phyloP scores from a whole-genome alignment of 768 basidiomycete genomes.

The Pholiota conissans region DNA sequence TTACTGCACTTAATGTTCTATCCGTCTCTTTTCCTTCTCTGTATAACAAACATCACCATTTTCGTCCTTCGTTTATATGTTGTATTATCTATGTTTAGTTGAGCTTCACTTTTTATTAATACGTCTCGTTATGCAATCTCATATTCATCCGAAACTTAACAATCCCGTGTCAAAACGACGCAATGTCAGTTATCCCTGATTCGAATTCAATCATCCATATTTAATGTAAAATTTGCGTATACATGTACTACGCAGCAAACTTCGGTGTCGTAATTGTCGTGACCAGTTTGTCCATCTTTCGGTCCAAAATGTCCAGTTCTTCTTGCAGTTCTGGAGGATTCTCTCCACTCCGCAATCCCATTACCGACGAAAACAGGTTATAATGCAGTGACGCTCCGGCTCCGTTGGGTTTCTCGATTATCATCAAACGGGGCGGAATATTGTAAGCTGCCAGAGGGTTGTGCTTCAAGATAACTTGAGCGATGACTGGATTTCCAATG shows the following conservation, averaged over 20 bases:
- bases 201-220: too few species aligned
- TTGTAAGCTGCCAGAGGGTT: constrained; percentile 40
- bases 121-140: too few species aligned
- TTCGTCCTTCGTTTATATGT: too few species aligned
- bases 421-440: constrained; percentile 46
- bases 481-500: constrained; percentile 53
- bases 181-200: too few species aligned
- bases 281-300: constrained; percentile 43
- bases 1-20: too few species aligned
- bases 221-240: too few species aligned
- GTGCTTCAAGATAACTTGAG: constrained; percentile 40
- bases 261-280: constrained; percentile 28
- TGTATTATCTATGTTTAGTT: too few species aligned
- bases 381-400: constrained; percentile 44
- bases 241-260: constrained; percentile 5
- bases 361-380: constrained; percentile 48
- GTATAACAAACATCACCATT: too few species aligned
- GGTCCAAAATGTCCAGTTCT: constrained; percentile 37
- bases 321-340: constrained; percentile 30
- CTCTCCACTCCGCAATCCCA: constrained; percentile 27
- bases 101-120: too few species aligned
- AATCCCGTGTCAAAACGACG: too few species aligned
- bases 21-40: too few species aligned
- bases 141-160: too few species aligned
- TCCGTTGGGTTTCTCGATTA: constrained; percentile 38